Evolutionary conservation across 2,329 filamentous ascomycete genomes (phyloP).

Genomic region (Beauveria bassiana): DNA sequence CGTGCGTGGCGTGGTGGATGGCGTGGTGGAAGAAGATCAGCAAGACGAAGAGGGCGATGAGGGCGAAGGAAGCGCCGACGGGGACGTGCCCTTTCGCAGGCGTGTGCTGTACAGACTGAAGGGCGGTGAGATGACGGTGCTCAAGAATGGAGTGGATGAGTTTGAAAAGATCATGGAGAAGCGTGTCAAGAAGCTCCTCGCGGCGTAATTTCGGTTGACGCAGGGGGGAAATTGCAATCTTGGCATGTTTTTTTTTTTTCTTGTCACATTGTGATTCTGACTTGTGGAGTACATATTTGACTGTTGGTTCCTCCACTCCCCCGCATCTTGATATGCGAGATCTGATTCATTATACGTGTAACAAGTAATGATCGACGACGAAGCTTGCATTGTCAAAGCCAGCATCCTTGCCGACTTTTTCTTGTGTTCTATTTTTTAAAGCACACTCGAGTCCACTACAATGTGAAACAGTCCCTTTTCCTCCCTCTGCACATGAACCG

Average conservation of each 20-base stretch:
- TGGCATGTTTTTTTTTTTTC: not conserved
- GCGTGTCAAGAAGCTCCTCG: slow-evolving; percentile 40
- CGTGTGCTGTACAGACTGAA: slow-evolving; percentile 54
- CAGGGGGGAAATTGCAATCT: not conserved
- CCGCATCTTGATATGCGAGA: not conserved
- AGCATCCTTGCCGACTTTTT: not conserved
- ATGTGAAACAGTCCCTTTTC: slow-evolving; percentile 36
- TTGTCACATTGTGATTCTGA: not conserved
- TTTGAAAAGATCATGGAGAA: slow-evolving; percentile 59
- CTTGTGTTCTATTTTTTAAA: not conserved
- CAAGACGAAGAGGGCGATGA: slow-evolving; percentile 25
- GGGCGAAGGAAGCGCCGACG: slow-evolving; percentile 28
- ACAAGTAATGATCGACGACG: not conserved
- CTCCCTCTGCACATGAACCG: slow-evolving; percentile 54
- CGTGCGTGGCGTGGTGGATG: slow-evolving; percentile 65
- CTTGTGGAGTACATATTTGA: no score
- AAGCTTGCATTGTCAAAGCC: not conserved
- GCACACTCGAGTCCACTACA: slow-evolving; percentile 28
- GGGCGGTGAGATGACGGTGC: slow-evolving; percentile 44
- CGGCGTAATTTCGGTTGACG: not conserved
- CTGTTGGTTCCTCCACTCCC: not conserved
- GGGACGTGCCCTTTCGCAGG: slow-evolving; percentile 36
- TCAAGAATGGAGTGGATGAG: slow-evolving; percentile 54
- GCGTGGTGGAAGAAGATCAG: slow-evolving; percentile 37
- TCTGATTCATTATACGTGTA: not conserved